Conservation (phyloP, 257 asterid species). For the Scutellaria baicalensis region DNA sequence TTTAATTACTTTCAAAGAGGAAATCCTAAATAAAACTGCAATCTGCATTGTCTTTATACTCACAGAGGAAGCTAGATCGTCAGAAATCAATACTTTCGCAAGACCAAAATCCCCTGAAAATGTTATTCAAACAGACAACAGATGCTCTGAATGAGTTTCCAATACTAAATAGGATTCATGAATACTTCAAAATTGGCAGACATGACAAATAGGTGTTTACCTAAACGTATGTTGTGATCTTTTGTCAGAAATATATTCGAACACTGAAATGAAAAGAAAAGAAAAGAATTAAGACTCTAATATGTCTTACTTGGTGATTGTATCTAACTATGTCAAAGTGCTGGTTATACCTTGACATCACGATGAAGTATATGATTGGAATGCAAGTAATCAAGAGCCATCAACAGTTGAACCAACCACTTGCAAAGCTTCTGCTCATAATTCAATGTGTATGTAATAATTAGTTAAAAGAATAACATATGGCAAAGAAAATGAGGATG, state of each 20-base stretch:
- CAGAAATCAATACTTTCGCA: constrained; percentile 83
- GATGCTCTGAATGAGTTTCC: not conserved
- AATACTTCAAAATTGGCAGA: too few relatives aligned
- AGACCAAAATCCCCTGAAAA: constrained; percentile 96
- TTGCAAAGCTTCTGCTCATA: constrained; percentile 81
- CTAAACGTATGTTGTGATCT: constrained; percentile 89
- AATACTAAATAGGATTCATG: not conserved
- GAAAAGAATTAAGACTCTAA: not conserved
- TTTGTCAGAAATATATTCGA: constrained; percentile 92
- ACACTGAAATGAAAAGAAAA: constrained; percentile 51
- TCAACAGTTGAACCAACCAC: constrained; percentile 89
- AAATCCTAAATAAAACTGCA: not conserved
- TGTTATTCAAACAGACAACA: not conserved
- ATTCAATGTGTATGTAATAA: constrained; percentile 11
- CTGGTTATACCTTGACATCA: constrained; percentile 72
- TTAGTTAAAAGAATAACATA: not conserved
- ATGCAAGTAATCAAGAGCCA: constrained; percentile 97
- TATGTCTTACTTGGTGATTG: not conserved
- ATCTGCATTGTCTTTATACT: constrained; percentile 22
- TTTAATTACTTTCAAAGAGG: not conserved
- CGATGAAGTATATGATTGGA: constrained; percentile 86
- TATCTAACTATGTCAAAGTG: not conserved
- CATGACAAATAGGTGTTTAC: constrained; percentile 25
- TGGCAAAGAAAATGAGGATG: not conserved
- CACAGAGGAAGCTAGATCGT: constrained; percentile 97